phyloP scores from a whole-genome alignment of 2,329 filamentous ascomycete species.

The Domatiomyces globalis region DNA sequence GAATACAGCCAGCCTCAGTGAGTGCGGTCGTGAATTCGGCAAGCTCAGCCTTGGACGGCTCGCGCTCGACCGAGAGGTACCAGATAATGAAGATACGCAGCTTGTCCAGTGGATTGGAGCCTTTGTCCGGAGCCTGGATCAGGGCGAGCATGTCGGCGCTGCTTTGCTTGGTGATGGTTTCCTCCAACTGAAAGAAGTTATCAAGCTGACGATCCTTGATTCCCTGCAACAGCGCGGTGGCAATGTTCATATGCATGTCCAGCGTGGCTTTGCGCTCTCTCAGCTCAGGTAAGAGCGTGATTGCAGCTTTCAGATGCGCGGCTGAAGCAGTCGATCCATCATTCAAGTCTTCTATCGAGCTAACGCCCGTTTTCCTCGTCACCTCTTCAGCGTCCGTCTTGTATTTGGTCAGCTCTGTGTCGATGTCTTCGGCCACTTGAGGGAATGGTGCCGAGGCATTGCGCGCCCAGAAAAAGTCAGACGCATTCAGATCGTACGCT shows the following conservation, averaged over 20 bases:
- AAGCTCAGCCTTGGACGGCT: conserved; percentile 69
- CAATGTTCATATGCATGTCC: conserved; percentile 98
- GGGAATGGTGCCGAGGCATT: conserved; percentile 86
- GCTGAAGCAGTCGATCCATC: conserved; percentile 78
- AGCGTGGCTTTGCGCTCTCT: conserved; percentile 82
- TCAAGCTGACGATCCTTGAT: conserved; percentile 94
- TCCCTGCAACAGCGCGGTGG: conserved; percentile 62
- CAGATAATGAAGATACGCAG: conserved; percentile 91
- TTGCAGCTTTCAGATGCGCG: conserved; percentile 88
- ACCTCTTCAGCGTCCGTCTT: conserved; percentile 91
- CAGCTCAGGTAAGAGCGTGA: conserved; percentile 81
- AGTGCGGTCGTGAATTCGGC: conserved; percentile 75
- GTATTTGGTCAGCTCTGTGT: conserved; percentile 82
- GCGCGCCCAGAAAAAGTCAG: conserved; percentile 92
- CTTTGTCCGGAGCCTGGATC: conserved; percentile 67
- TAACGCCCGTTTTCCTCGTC: conserved; percentile 87
- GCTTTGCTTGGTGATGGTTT: conserved; percentile 79
- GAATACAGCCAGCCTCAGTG: conserved; percentile 53
- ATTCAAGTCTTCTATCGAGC: conserved; percentile 81
- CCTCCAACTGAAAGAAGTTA: conserved; percentile 90
- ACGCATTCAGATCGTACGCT: conserved; percentile 75
- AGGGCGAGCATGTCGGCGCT: conserved; percentile 80
- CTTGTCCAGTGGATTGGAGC: conserved; percentile 74
- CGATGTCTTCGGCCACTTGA: conserved; percentile 91
- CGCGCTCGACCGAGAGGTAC: conserved; percentile 86